Evolutionary conservation across 2,329 filamentous ascomycete species (phyloP), one percentile per base, ranked within the genome.

Genomic region (Fusarium drepaniforme): DNA sequence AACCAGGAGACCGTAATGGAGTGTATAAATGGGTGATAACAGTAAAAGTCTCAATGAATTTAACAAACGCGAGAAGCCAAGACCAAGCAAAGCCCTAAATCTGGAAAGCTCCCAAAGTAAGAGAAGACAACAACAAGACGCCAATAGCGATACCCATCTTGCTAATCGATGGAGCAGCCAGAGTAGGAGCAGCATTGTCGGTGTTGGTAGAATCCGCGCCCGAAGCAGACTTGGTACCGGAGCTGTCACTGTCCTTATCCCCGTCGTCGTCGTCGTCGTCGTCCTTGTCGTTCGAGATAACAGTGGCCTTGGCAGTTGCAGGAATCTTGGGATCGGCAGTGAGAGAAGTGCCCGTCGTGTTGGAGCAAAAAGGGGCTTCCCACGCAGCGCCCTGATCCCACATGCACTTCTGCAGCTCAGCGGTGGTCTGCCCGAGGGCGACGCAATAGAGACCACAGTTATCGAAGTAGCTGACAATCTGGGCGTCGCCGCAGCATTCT

Each of bases 371-470:
- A 67, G 87, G 82, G 15, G 82, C 75, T 25, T 73, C 73, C 61
- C 81, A 80, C 12, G 77, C 71, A 33, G 82, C 82, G 44, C 85
- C 85, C 58, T 85, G 77, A 30, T 79, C 74, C 61, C 78, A 81
- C 12, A 88, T 77, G 72, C 87, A 88, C 33, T 74, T 61, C 23
- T 74, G 71, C 28, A 81, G 72, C 66, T 80, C 77, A 51, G 72
- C 70, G 51, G 78, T 74, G 56, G 66, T 78, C 74, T 81, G 68
- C 46, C 59, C 78, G 11, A 72, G 66, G 57, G 79, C 78, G 51
- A 77, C 83, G 78, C 87, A 88, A 84, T 88, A 88, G 64, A 88
- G 76, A 37, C 84, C 85, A 81, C 87, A 88, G 77, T 84, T 80
- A 78, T 83, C 77, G 74, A 85, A 82, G 83, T 87, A 88, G 70